Percentiles rank a stretch among this genome's conserved stretches.
These are phyloP conservation scores for Scheffersomyces ergatensis DNA, from an alignment of 805 yeast genomes.

Conservation along the genomic window DNA sequence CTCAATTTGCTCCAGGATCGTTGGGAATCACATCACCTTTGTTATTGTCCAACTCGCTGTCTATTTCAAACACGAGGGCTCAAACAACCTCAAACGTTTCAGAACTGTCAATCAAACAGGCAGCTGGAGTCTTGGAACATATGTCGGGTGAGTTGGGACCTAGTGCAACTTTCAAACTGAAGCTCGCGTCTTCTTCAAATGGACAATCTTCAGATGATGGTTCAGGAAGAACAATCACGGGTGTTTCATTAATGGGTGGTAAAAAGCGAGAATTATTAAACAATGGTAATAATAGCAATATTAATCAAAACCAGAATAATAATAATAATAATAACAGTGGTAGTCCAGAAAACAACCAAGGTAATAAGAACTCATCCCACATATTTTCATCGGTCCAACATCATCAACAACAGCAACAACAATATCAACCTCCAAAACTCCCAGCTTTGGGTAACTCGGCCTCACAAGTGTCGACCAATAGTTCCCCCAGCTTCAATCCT, in stretches of 20 bases:
- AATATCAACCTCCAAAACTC: conserved; percentile 28
- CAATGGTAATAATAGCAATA: too few species aligned
- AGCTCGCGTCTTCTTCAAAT: neutral
- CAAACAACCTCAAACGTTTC: conserved; percentile 10
- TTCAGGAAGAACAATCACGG: conserved; percentile 7
- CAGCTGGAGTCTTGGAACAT: conserved; percentile 44
- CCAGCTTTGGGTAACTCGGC: conserved; percentile 25
- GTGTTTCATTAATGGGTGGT: conserved; percentile 34
- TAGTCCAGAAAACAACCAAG: too few species aligned
- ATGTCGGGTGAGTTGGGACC: conserved; percentile 45
- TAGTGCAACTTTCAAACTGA: conserved; percentile 40
- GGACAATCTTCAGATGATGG: neutral
- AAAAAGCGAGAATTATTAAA: too few species aligned
- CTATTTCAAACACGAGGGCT: conserved; percentile 40
- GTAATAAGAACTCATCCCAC: conserved; percentile 13
- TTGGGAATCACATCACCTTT: conserved; percentile 65
- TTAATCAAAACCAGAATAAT: too few species aligned
- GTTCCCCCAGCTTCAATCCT: conserved; percentile 49
- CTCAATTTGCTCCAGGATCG: conserved; percentile 66
- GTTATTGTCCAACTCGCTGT: conserved; percentile 50
- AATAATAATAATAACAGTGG: too few species aligned
- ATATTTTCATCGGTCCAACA: conserved; percentile 38
- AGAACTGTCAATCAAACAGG: conserved; percentile 24
- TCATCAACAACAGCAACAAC: too few species aligned
- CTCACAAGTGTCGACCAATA: conserved; percentile 14